Base-by-base conservation (phyloP, 2,329 filamentous ascomycete genomes). In the Orbilia quercus region DNA sequence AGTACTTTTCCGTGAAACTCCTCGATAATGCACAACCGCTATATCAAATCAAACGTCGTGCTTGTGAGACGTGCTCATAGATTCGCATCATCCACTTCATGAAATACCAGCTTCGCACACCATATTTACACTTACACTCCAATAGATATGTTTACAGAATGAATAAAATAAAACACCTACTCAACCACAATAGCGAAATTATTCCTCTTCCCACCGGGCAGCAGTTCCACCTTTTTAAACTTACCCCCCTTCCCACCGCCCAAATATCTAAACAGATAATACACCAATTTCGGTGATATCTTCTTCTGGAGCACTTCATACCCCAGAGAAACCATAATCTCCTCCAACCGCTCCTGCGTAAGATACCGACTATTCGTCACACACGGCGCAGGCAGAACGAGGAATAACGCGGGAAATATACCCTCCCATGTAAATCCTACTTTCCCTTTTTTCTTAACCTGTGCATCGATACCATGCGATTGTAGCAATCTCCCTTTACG, bases 321-420 rank as follows among this genome's bases (percentile, higher is more conserved):
- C 0, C 94, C 93, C 38, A 99, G 81, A 51, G 85, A 86, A 1
- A 80, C 80, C 91, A 98, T 92, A 71, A 99, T 91, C 2, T 84
- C 84, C 6, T 85, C 81, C 20, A 99, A 81, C 57, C 87, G 85
- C 16, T 83, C 80, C 75, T 93, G 88, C 63, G 91, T 89, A 79
- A 96, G 86, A 79, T 99, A 99, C 55, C 95, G 87, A 14, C 93
- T 97, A 79, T 99, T 99, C 20, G 86, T 85, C 54, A 98, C 85
- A 78, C 95, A 99, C 18, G 94, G 90, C 31, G 91, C 87, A 1
- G 95, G 95, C 1, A 99, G 83, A 7, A 99, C 95, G 28, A 99
- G 82, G 80, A 99, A 99, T 7, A 99, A 82, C 44, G 86, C 88
- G 0, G 91, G 91, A 50, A 90, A 86, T 54, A 81, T 79, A 23